Conservation (phyloP, 139 green algal genomes). For the Edaphochlamys debaryana region DNA sequence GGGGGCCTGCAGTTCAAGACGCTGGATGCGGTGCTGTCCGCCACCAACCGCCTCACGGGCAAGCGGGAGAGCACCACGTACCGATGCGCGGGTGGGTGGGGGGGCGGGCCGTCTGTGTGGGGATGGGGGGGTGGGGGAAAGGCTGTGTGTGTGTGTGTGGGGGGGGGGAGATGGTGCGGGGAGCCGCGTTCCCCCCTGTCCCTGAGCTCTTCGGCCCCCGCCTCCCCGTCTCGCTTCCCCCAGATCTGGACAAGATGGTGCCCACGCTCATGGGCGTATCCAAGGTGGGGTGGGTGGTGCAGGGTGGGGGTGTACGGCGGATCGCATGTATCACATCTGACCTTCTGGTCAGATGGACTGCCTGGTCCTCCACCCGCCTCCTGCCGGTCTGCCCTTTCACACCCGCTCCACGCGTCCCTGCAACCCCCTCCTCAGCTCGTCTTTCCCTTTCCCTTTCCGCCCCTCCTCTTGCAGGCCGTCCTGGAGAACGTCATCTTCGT, state of each 20-base stretch:
- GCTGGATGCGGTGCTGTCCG: constrained; percentile 82
- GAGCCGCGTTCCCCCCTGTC: too few relatives aligned
- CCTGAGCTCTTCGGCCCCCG: too few relatives aligned
- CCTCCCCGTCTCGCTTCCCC: too few relatives aligned
- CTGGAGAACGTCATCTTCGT: constrained; percentile 99
- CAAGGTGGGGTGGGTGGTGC: constrained; percentile 64
- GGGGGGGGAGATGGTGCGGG: too few relatives aligned
- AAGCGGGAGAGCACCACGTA: constrained; percentile 75
- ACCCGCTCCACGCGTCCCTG: background rate
- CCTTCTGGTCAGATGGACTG: too few relatives aligned
- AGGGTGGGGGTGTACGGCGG: background rate
- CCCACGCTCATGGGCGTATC: constrained; percentile 94
- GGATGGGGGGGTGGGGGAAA: too few relatives aligned
- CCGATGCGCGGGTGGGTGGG: constrained; percentile 53
- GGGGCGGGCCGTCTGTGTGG: too few relatives aligned
- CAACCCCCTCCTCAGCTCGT: background rate
- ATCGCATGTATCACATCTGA: too few relatives aligned
- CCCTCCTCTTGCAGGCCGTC: constrained; percentile 57
- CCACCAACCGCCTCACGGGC: constrained; percentile 74
- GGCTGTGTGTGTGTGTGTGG: too few relatives aligned
- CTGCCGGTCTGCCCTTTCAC: too few relatives aligned
- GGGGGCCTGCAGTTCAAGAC: constrained; percentile 84
- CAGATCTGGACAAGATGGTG: constrained; percentile 95
- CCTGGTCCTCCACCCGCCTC: too few relatives aligned
- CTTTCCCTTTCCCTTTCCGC: too few relatives aligned